Conservation (phyloP, 352 stramenopile species). For the Blastocystis sp. region DNA sequence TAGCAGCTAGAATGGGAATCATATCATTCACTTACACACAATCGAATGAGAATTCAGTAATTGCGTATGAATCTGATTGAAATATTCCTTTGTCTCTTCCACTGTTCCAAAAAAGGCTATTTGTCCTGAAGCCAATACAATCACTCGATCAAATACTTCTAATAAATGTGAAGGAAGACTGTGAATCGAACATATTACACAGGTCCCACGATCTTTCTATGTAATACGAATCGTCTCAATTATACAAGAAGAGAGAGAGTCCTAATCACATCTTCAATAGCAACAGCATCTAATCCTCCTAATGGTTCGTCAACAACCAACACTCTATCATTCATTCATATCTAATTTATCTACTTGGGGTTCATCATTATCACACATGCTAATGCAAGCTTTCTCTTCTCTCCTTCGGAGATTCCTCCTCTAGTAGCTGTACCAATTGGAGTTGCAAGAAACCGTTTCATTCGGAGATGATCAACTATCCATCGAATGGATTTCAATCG, state of each 20-base stretch:
- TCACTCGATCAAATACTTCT: not conserved
- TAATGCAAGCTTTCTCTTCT: conserved; percentile 17
- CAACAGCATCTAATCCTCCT: not conserved
- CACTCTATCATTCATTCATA: not conserved
- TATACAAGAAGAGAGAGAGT: not conserved
- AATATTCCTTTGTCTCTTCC: no score
- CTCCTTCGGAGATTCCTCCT: not conserved
- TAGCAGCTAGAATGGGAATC: no score
- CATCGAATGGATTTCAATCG: not conserved
- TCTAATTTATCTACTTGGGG: not conserved
- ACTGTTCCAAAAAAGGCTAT: conserved; percentile 14
- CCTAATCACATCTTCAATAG: conserved; percentile 1
- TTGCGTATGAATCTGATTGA: no score
- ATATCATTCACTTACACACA: no score
- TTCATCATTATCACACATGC: not conserved
- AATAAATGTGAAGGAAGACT: conserved; percentile 10
- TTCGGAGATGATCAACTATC: not conserved
- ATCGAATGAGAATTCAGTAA: no score
- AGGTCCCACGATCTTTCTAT: conserved; percentile 1
- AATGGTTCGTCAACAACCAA: not conserved
- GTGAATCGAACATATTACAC: conserved; percentile 17
- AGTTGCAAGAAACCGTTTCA: not conserved
- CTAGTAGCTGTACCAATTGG: not conserved
- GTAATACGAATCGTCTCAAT: no score
- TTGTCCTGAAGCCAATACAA: not conserved